phyloP scores from a whole-genome alignment of 129 eudicot genomes.

The Arctium lappa region DNA sequence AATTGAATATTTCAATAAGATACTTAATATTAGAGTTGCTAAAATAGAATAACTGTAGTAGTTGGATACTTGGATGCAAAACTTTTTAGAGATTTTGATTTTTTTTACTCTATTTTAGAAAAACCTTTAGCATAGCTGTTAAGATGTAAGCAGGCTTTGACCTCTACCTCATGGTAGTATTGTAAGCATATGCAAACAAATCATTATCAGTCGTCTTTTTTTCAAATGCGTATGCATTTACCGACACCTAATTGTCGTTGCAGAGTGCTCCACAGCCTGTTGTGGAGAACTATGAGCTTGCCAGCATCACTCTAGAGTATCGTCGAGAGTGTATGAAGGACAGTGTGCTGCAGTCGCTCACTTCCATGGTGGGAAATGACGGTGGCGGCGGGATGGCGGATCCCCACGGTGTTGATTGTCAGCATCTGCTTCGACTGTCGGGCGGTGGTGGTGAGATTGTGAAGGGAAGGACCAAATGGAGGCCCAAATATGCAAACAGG shows the following conservation, averaged over 20 bases:
- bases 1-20: too few species aligned
- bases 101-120: too few species aligned
- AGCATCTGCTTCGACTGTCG: slow-evolving; percentile 80
- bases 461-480: slow-evolving; percentile 82
- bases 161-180: too few species aligned
- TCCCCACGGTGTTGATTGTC: slow-evolving; percentile 67
- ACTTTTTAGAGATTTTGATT: too few species aligned
- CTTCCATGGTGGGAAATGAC: slow-evolving; percentile 42
- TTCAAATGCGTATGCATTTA: not conserved
- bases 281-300: slow-evolving; percentile 86
- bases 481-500: slow-evolving; percentile 59
- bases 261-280: slow-evolving; percentile 87
- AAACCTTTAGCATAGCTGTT: too few species aligned
- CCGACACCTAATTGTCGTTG: not conserved
- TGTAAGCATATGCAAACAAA: not conserved
- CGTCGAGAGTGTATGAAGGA: slow-evolving; percentile 92
- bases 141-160: too few species aligned
- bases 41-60: too few species aligned
- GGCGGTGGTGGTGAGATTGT: slow-evolving; percentile 71
- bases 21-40: too few species aligned
- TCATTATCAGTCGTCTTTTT: not conserved
- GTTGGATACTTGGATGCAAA: too few species aligned
- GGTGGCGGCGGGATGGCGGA: slow-evolving; percentile 25
- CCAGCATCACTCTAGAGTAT: slow-evolving; percentile 87
- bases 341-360: slow-evolving; percentile 94